These are phyloP conservation scores for Talaromyces liani DNA, from an alignment of 495 filamentous ascomycete species.

Conservation along the genomic window DNA sequence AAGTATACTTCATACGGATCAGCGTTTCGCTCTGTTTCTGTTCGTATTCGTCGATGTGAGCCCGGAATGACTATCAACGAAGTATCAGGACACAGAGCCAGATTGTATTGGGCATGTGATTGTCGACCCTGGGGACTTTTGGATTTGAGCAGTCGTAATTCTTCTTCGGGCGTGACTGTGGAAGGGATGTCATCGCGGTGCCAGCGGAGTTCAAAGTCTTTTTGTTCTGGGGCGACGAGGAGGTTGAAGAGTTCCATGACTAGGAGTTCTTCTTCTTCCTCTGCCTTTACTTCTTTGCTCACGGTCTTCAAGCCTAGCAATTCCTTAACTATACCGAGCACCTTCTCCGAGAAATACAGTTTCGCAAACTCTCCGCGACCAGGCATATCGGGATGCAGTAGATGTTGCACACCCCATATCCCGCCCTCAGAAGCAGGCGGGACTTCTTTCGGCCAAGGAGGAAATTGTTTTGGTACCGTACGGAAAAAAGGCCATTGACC, in stretches of 20 bases:
- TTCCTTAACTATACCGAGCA: conserved; percentile 50
- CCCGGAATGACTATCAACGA: conserved; percentile 66
- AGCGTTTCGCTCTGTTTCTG: conserved; percentile 54
- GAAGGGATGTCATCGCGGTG: conserved; percentile 71
- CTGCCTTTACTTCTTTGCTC: conserved; percentile 16
- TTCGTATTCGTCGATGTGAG: conserved; percentile 58
- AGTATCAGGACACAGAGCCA: conserved; percentile 61
- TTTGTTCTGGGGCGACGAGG: conserved; percentile 56
- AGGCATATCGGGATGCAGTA: conserved; percentile 62
- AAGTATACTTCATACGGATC: conserved; percentile 48
- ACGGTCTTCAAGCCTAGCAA: conserved; percentile 34
- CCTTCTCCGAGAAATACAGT: conserved; percentile 56
- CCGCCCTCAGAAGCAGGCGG: conserved; percentile 46
- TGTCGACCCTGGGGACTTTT: conserved; percentile 39
- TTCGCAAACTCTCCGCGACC: conserved; percentile 46
- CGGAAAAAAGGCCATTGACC: conserved; percentile 72
- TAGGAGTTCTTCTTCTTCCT: conserved; percentile 34
- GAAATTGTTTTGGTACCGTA: conserved; percentile 80
- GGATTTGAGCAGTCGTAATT: conserved; percentile 31
- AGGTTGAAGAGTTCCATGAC: conserved; percentile 79
- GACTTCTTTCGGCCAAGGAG: conserved; percentile 57
- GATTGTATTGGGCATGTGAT: conserved; percentile 72
- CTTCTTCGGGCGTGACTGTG: conserved; percentile 47
- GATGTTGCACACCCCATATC: conserved; percentile 84
- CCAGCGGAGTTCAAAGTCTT: conserved; percentile 65